Percentiles rank a stretch among this genome's conserved stretches.
Evolutionary conservation across 768 basidiomycete genomes (phyloP).

Genomic region (Tulasnella sp.): DNA sequence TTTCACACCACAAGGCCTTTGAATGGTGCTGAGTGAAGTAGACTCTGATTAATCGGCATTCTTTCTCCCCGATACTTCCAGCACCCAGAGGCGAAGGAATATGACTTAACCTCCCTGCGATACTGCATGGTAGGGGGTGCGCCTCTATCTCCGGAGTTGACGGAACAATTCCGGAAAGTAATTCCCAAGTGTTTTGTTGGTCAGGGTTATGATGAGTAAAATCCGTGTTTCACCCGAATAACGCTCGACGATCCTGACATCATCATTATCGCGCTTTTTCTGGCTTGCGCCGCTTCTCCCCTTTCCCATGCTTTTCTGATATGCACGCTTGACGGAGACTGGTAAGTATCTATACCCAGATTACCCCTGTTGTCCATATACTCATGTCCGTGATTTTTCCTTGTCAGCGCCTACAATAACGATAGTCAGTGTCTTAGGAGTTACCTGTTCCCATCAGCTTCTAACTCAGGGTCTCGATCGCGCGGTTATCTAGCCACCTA

Average conservation of each 20-base stretch:
- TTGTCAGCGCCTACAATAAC: conserved; percentile 7
- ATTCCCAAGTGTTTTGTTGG: conserved; percentile 39
- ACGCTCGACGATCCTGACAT: conserved; percentile 18
- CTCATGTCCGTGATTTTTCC: no score
- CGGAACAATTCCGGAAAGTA: conserved; percentile 41
- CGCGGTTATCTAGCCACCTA: conserved; percentile 7
- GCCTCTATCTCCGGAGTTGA: conserved; percentile 49
- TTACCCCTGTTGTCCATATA: no score
- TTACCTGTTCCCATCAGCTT: neutral
- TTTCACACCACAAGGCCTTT: neutral
- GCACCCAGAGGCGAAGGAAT: conserved; percentile 47
- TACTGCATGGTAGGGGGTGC: conserved; percentile 52
- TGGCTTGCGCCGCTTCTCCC: neutral
- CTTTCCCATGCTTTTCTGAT: neutral
- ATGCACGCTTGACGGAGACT: conserved; percentile 18
- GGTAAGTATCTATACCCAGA: conserved; percentile 2
- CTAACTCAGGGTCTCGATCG: neutral
- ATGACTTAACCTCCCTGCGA: conserved; percentile 43
- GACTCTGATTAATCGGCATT: neutral
- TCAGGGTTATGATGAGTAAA: conserved; percentile 21
- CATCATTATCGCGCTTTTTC: neutral
- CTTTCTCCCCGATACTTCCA: conserved; percentile 25
- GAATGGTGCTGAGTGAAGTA: neutral
- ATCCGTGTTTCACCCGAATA: neutral
- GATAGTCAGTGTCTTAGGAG: neutral